phyloP scores from a whole-genome alignment of 176 grass and related monocot species.

The Zoysia japonica region DNA sequence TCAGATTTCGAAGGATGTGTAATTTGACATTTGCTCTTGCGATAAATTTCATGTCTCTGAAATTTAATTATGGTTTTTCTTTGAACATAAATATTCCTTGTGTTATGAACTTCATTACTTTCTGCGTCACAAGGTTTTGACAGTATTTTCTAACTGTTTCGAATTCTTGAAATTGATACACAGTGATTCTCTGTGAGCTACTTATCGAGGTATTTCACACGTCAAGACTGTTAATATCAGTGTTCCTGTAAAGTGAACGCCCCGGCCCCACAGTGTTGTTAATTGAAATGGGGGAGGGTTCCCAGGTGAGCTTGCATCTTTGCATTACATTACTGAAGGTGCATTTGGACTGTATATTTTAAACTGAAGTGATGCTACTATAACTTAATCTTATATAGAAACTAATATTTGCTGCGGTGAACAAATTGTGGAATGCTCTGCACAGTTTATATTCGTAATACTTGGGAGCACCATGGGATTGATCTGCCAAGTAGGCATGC shows the following conservation, averaged over 20 bases:
- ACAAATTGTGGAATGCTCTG: neutral
- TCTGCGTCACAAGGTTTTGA: neutral
- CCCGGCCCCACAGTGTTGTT: neutral
- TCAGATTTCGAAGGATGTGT: neutral
- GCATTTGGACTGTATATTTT: neutral
- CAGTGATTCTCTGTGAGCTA: too few relatives aligned
- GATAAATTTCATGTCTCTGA: neutral
- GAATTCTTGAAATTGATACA: neutral
- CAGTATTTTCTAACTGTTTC: neutral
- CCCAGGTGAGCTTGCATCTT: slow-evolving; percentile 30
- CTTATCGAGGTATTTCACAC: neutral
- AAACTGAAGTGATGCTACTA: neutral
- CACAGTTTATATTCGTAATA: neutral
- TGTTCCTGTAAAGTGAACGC: neutral
- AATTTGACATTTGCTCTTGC: neutral
- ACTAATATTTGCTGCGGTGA: neutral
- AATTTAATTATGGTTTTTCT: neutral
- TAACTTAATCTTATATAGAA: neutral
- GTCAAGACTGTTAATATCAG: neutral
- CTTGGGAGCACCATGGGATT: neutral
- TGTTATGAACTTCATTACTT: neutral
- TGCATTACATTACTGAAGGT: neutral
- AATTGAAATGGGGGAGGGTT: slow-evolving; percentile 34
- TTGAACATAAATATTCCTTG: neutral
- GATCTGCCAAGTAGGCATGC: neutral